Evolutionary conservation across 768 basidiomycete genomes (phyloP).

Genomic region (Phylloporus sp.): DNA sequence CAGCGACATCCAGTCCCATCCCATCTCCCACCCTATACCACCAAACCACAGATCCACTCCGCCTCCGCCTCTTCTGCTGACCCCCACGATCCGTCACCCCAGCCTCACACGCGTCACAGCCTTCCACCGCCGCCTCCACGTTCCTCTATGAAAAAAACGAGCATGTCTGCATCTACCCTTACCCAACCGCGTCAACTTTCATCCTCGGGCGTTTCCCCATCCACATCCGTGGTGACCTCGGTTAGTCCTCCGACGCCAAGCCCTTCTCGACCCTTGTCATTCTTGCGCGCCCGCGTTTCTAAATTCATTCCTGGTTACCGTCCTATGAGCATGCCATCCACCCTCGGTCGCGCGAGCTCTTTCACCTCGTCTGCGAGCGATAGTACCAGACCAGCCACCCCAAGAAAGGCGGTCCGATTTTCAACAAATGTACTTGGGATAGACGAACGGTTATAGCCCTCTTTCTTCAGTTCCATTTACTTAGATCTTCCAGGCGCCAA

Average conservation of each 20-base stretch:
- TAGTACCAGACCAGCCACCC: conserved; percentile 39
- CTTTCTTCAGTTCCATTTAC: conserved; percentile 1
- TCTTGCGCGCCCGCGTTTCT: conserved; percentile 50
- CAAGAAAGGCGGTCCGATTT: conserved; percentile 62
- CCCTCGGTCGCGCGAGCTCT: conserved; percentile 31
- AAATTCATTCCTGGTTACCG: conserved; percentile 46
- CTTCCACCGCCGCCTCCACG: conserved; percentile 57
- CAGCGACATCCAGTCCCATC: conserved; percentile 19
- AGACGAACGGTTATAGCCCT: conserved; percentile 17
- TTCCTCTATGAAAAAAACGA: conserved; percentile 61
- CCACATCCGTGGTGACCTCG: conserved; percentile 38
- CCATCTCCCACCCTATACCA: conserved; percentile 11
- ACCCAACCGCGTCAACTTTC: conserved; percentile 15
- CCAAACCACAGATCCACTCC: conserved; percentile 27
- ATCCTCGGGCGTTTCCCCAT: conserved; percentile 18
- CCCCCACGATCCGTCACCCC: conserved; percentile 25
- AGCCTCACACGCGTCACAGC: conserved; percentile 22
- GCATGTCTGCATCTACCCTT: conserved; percentile 21
- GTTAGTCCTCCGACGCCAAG: conserved; percentile 23
- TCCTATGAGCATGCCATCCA: conserved; percentile 34
- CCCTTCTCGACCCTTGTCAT: conserved; percentile 29
- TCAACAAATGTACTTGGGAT: conserved; percentile 41
- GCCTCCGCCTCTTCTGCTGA: conserved; percentile 6
- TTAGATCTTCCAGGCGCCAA: conserved; percentile 1
- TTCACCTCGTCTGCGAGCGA: conserved; percentile 32